phyloP scores from a whole-genome alignment of 768 basidiomycete genomes.

The Mycena vulgaris region DNA sequence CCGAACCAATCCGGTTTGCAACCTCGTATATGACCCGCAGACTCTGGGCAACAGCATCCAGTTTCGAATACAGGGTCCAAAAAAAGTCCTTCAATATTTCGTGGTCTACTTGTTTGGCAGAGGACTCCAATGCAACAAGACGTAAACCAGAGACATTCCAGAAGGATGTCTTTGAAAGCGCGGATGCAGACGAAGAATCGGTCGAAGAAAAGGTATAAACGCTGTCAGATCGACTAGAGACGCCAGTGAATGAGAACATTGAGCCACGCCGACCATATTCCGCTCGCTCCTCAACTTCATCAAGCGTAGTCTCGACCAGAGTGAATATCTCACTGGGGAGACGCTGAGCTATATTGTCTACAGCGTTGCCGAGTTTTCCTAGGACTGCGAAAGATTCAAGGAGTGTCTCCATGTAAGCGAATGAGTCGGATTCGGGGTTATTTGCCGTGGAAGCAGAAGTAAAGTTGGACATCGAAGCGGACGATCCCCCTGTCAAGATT shows the following conservation, averaged over 20 bases:
- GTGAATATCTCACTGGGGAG: constrained; percentile 87
- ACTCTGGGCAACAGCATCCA: constrained; percentile 94
- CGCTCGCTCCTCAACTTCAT: constrained; percentile 92
- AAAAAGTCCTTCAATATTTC: constrained; percentile 93
- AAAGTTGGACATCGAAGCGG: constrained; percentile 25
- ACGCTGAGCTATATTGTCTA: constrained; percentile 89
- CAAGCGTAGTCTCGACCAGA: constrained; percentile 88
- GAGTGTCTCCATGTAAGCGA: constrained; percentile 92
- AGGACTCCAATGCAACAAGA: constrained; percentile 81
- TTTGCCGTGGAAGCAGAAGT: constrained; percentile 43
- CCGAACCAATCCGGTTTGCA: constrained; percentile 90
- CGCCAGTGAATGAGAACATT: constrained; percentile 52
- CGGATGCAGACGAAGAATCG: constrained; percentile 44
- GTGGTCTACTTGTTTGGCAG: constrained; percentile 81
- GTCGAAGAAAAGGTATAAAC: constrained; percentile 64
- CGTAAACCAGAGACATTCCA: constrained; percentile 72
- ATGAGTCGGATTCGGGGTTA: constrained; percentile 95
- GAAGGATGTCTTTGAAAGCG: constrained; percentile 45
- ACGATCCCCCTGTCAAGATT: constrained; percentile 24
- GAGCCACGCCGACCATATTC: constrained; percentile 78
- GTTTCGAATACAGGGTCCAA: constrained; percentile 97
- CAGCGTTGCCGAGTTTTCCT: constrained; percentile 86
- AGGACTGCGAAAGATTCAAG: constrained; percentile 94
- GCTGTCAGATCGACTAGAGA: constrained; percentile 62
- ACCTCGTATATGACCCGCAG: constrained; percentile 93